Conservation (phyloP, 2,329 filamentous ascomycete genomes). For the Botrytis fragariae region DNA sequence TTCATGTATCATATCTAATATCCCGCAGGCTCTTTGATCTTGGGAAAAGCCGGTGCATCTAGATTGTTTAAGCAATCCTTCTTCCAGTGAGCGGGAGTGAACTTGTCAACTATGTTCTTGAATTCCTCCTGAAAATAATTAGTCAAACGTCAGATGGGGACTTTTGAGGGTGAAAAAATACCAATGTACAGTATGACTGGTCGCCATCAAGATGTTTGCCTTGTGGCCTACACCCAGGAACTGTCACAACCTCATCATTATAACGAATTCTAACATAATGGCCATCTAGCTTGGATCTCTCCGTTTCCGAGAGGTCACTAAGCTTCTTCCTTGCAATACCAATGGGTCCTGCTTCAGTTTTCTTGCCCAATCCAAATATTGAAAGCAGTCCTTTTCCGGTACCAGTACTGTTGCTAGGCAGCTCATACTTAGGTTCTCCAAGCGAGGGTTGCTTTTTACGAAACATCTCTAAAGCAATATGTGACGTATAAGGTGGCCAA, state of each 20-base stretch:
- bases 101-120: slow-evolving; percentile 88
- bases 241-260: slow-evolving; percentile 77
- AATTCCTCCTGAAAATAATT: slow-evolving; percentile 67
- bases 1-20: slow-evolving; percentile 28
- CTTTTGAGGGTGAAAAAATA: slow-evolving; percentile 45
- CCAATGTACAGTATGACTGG: slow-evolving; percentile 85
- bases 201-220: slow-evolving; percentile 87
- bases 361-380: slow-evolving; percentile 29
- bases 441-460: slow-evolving; percentile 45
- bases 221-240: slow-evolving; percentile 74
- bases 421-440: slow-evolving; percentile 7
- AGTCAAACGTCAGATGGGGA: not conserved
- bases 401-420: not conserved
- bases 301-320: slow-evolving; percentile 52
- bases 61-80: slow-evolving; percentile 58
- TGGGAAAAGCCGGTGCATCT: slow-evolving; percentile 41
- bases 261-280: slow-evolving; percentile 91
- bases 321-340: slow-evolving; percentile 61
- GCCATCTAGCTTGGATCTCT: slow-evolving; percentile 61
- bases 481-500: slow-evolving; percentile 94
- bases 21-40: slow-evolving; percentile 36
- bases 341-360: slow-evolving; percentile 32
- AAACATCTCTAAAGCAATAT: slow-evolving; percentile 90
- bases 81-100: slow-evolving; percentile 79
- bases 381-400: slow-evolving; percentile 28